Evolutionary conservation across 2,329 filamentous ascomycete species (phyloP).

Genomic region (Fusarium anguioides): DNA sequence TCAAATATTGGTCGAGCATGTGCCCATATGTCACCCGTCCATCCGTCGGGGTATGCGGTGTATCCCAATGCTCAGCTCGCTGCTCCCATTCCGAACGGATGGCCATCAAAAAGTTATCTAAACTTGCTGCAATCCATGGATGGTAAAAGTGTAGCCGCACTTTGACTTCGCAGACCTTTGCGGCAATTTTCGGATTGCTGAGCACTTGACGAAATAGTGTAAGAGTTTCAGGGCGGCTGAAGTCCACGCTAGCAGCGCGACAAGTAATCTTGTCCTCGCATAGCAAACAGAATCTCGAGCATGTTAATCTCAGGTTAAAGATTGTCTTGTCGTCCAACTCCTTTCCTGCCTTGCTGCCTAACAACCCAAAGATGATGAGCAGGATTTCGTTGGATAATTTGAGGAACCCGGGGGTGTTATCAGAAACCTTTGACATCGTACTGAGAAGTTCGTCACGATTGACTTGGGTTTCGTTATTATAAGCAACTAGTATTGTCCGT

Average conservation of each 20-base stretch:
- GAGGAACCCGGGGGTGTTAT: fast-evolving
- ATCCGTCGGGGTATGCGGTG: fast-evolving
- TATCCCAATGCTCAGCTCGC: neutral
- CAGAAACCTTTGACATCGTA: no score
- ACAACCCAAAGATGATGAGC: fast-evolving
- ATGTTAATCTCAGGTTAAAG: neutral
- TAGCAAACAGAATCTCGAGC: neutral
- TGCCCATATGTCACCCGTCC: neutral
- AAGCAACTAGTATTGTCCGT: no score
- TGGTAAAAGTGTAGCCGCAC: neutral
- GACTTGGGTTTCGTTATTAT: no score
- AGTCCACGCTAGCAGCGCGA: neutral
- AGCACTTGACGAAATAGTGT: neutral
- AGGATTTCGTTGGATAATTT: neutral
- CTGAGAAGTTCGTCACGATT: no score
- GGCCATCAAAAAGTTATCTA: neutral
- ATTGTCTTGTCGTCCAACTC: neutral
- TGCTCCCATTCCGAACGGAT: neutral
- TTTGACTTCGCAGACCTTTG: neutral
- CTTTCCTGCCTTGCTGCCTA: neutral
- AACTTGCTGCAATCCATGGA: neutral
- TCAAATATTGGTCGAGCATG: neutral
- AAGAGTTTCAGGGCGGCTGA: neutral
- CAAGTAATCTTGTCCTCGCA: neutral
- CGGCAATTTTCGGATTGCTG: neutral